These are phyloP conservation scores for Mucor racemosus DNA, from an alignment of 371 early-diverging fungal genomes.

Conservation along the genomic window DNA sequence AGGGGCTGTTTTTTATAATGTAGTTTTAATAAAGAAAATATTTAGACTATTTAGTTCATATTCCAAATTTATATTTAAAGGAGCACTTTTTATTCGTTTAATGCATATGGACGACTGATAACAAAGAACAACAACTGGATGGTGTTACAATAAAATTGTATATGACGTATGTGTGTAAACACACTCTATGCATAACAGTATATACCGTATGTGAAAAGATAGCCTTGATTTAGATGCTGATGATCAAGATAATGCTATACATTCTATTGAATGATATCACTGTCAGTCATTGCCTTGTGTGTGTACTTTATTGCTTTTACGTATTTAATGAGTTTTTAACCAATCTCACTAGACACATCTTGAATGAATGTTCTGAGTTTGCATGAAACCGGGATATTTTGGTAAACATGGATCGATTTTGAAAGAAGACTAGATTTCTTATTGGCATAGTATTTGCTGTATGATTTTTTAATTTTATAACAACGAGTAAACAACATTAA, in stretches of 20 bases:
- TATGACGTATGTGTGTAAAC: not conserved
- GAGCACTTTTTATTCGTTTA: conserved; percentile 8
- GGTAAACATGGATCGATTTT: not conserved
- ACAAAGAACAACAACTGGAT: not conserved
- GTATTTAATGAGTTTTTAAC: too few relatives aligned
- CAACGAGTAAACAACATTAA: too few relatives aligned
- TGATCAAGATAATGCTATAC: not conserved
- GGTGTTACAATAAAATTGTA: not conserved
- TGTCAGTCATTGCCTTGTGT: too few relatives aligned
- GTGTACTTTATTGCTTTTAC: too few relatives aligned
- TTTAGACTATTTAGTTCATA: not conserved
- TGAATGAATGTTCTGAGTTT: not conserved
- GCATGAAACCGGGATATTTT: not conserved
- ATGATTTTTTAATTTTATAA: too few relatives aligned
- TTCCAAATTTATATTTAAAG: conserved; percentile 8
- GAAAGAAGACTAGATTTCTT: not conserved
- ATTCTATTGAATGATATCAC: too few relatives aligned
- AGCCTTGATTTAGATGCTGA: not conserved
- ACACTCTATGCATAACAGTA: not conserved
- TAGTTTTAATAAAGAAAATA: not conserved
- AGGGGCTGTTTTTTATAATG: not conserved
- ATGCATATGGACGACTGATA: conserved; percentile 2
- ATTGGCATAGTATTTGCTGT: too few relatives aligned
- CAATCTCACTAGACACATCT: too few relatives aligned
- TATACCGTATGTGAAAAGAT: not conserved